Evolutionary conservation across 805 yeast species (phyloP).

Genomic region (Starmerella ratchasimensis): DNA sequence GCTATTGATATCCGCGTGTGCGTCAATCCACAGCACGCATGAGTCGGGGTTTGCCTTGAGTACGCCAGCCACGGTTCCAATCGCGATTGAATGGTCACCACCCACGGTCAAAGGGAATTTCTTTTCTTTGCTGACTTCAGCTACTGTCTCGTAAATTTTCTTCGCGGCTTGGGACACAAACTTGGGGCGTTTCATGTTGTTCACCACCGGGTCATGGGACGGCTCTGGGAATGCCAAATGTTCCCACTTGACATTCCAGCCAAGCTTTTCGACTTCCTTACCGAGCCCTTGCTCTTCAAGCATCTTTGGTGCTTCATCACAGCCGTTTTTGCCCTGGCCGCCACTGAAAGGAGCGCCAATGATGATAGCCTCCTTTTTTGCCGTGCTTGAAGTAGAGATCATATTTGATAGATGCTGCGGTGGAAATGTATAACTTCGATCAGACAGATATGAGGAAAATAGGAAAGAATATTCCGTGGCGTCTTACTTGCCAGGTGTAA

Average conservation of each 20-base stretch:
- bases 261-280: slow-evolving; percentile 46
- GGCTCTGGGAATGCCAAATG: slow-evolving; percentile 24
- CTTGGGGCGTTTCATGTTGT: slow-evolving; percentile 53
- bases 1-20: slow-evolving; percentile 94
- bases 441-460: no score
- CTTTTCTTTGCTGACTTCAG: slow-evolving; percentile 34
- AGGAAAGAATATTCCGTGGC: no score
- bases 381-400: no score
- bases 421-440: no score
- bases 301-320: slow-evolving; percentile 83
- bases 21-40: slow-evolving; percentile 90
- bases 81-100: slow-evolving; percentile 94
- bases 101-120: slow-evolving; percentile 75
- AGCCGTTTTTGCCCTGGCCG: slow-evolving; percentile 90
- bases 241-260: slow-evolving; percentile 49
- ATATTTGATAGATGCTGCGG: not conserved
- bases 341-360: slow-evolving; percentile 89
- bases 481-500: no score
- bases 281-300: slow-evolving; percentile 60
- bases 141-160: slow-evolving; percentile 48
- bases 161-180: slow-evolving; percentile 64
- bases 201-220: slow-evolving; percentile 40
- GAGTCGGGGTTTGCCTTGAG: slow-evolving; percentile 70
- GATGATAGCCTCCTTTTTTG: slow-evolving; percentile 25
- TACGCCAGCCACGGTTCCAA: slow-evolving; percentile 81